These are phyloP conservation scores for Athelia psychrophila DNA, from an alignment of 1,284 basidiomycete genomes.

Conservation along the genomic window DNA sequence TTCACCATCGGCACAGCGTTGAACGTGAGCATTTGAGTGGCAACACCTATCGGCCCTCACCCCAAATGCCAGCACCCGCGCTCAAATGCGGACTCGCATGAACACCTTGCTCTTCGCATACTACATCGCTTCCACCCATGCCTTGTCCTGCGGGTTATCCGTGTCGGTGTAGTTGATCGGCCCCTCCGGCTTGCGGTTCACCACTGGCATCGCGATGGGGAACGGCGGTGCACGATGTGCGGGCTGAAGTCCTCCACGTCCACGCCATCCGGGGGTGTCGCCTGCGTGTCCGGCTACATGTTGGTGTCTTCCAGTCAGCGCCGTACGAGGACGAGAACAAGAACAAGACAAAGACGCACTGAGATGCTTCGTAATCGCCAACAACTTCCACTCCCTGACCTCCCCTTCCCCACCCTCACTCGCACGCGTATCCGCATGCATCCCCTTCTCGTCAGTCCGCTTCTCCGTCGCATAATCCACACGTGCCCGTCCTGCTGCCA, in stretches of 20 bases:
- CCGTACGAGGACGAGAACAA: background rate
- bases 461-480: too few species aligned
- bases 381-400: background rate
- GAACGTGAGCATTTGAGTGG: background rate
- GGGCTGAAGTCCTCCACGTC: conserved; percentile 1
- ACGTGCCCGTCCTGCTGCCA: too few species aligned
- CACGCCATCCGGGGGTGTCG: background rate
- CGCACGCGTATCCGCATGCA: background rate
- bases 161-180: background rate
- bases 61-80: too few species aligned
- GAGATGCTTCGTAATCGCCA: background rate
- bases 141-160: background rate
- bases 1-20: background rate
- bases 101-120: background rate
- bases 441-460: background rate
- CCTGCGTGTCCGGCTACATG: background rate
- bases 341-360: background rate
- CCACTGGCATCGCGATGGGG: background rate
- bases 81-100: background rate
- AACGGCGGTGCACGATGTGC: conserved; percentile 1
- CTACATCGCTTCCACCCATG: background rate
- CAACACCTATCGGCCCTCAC: background rate
- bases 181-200: background rate
- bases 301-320: background rate
- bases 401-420: background rate